Percentiles rank a stretch among this genome's conserved stretches.
Evolutionary conservation across 805 yeast genomes (phyloP).

Genomic region (Scheffersomyces lignosus): DNA sequence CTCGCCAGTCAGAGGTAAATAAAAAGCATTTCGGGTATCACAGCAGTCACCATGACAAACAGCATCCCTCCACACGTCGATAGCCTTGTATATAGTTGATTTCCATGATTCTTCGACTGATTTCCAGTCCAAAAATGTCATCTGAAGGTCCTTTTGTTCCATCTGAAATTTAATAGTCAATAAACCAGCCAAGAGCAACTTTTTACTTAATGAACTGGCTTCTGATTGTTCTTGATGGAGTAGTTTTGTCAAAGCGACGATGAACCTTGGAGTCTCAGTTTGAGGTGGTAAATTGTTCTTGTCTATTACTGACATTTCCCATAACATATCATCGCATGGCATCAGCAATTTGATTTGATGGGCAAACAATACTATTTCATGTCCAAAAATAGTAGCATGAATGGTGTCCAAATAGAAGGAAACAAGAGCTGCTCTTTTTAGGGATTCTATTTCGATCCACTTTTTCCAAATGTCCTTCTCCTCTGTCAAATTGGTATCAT

Average conservation of each 20-base stretch:
- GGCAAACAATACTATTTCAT: conserved; percentile 5
- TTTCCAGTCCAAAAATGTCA: conserved; percentile 3
- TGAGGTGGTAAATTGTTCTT: conserved; percentile 5
- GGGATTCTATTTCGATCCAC: conserved; percentile 7
- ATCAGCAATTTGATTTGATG: conserved; percentile 5
- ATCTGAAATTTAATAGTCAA: conserved; percentile 4
- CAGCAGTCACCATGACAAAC: conserved; percentile 5
- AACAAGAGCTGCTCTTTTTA: conserved; percentile 5
- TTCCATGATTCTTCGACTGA: conserved; percentile 3
- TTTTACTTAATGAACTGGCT: conserved; percentile 2
- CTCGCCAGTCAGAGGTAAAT: neutral
- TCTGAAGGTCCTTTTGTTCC: conserved; percentile 5
- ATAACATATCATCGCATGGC: conserved; percentile 5
- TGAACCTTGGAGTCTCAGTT: conserved; percentile 2
- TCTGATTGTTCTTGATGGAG: conserved; percentile 3
- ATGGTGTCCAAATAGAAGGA: conserved; percentile 7
- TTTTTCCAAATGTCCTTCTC: conserved; percentile 6
- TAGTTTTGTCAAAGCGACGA: conserved; percentile 1
- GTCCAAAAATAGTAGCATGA: conserved; percentile 7
- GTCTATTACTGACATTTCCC: conserved; percentile 5
- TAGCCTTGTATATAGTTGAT: conserved; percentile 2
- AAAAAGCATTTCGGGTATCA: conserved; percentile 3
- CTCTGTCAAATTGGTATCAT: conserved; percentile 3
- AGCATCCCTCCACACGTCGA: conserved; percentile 3
- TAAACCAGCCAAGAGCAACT: conserved; percentile 4